Percentiles rank a stretch among this genome's conserved stretches.
phyloP scores from a whole-genome alignment of 805 yeast species.

The Debaryomyces maramus region DNA sequence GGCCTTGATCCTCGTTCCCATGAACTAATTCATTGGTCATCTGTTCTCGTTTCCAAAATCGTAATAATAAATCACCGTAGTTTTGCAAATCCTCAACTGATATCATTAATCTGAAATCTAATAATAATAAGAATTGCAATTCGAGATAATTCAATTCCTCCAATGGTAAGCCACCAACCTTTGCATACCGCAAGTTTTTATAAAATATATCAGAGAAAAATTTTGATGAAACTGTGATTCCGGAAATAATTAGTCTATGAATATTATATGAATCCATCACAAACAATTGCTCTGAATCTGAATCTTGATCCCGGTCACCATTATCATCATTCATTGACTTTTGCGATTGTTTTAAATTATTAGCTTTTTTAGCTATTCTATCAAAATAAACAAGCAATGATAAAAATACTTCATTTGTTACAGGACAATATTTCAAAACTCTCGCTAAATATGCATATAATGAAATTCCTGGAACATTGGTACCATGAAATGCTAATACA shows the following conservation, averaged over 20 bases:
- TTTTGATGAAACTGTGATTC: constrained; percentile 92
- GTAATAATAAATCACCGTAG: constrained; percentile 81
- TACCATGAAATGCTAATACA: constrained; percentile 90
- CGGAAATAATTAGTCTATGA: constrained; percentile 90
- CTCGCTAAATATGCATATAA: constrained; percentile 86
- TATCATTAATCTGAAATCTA: constrained; percentile 85
- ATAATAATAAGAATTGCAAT: constrained; percentile 77
- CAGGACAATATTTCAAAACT: constrained; percentile 94
- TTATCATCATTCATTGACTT: constrained; percentile 10
- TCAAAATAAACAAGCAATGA: constrained; percentile 92
- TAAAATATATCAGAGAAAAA: constrained; percentile 93
- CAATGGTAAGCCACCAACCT: constrained; percentile 91
- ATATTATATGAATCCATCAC: constrained; percentile 96
- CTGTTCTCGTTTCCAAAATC: constrained; percentile 81
- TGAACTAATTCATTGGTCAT: constrained; percentile 39
- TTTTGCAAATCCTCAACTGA: constrained; percentile 87
- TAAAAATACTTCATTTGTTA: constrained; percentile 94
- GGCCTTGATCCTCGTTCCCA: no score
- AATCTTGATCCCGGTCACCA: constrained; percentile 13
- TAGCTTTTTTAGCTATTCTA: constrained; percentile 83
- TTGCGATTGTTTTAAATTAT: constrained; percentile 36
- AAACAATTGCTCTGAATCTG: constrained; percentile 57
- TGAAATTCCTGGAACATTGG: constrained; percentile 93
- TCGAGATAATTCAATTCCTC: constrained; percentile 93
- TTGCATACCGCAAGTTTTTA: constrained; percentile 91